Conservation (phyloP, 2,329 filamentous ascomycete species). For the Xylariales sp. region DNA sequence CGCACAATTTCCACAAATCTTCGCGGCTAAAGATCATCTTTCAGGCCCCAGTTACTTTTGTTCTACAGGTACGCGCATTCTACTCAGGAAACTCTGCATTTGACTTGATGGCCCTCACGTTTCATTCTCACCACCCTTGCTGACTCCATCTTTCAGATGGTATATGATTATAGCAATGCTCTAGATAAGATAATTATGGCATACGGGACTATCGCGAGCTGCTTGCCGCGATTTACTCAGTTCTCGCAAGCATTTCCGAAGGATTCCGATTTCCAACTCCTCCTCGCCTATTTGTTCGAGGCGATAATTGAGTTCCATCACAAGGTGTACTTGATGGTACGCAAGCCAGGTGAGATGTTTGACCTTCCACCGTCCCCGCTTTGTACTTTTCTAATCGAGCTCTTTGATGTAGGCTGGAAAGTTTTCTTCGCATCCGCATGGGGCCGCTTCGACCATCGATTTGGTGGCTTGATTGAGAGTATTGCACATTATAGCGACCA, state of each 20-base stretch:
- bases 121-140: too few relatives aligned
- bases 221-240: neutral
- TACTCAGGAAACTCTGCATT: too few relatives aligned
- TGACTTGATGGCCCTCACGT: too few relatives aligned
- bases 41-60: too few relatives aligned
- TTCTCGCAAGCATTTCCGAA: neutral
- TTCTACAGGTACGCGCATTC: too few relatives aligned
- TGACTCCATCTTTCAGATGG: too few relatives aligned
- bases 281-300: neutral
- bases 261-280: neutral
- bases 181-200: neutral
- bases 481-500: neutral
- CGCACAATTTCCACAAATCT: too few relatives aligned
- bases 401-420: neutral
- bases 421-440: neutral
- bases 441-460: neutral
- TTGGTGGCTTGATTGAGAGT: neutral
- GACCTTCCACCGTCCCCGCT: neutral
- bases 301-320: neutral
- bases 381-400: too few relatives aligned
- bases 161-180: neutral
- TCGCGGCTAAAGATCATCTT: too few relatives aligned
- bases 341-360: neutral
- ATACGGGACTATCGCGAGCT: neutral
- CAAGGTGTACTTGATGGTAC: neutral